phyloP scores from a whole-genome alignment of 2,329 filamentous ascomycete species.

The Rhexocercosporidium sp. region DNA sequence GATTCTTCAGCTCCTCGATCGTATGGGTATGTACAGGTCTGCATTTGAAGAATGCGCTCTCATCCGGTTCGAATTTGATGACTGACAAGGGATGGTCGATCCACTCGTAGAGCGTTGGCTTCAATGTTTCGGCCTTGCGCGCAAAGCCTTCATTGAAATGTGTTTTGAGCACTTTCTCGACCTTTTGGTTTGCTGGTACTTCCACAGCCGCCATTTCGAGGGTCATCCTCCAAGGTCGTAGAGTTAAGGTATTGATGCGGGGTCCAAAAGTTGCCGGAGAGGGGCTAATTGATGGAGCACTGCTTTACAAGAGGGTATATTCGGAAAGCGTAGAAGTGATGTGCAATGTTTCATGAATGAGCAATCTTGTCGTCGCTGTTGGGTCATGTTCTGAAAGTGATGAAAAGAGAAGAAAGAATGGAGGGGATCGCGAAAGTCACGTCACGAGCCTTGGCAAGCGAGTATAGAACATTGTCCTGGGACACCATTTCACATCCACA shows the following conservation, averaged over 20 bases:
- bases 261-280: not conserved
- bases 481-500: not conserved
- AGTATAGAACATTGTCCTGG: not conserved
- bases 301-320: not conserved
- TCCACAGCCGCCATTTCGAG: constrained; percentile 5
- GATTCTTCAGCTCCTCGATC: constrained; percentile 21
- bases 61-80: constrained; percentile 34
- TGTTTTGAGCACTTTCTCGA: constrained; percentile 23
- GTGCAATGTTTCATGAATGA: no score
- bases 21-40: constrained; percentile 27
- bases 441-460: not conserved
- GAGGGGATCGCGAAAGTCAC: not conserved
- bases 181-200: constrained; percentile 29
- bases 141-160: constrained; percentile 24
- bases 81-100: constrained; percentile 27
- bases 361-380: no score
- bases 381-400: no score
- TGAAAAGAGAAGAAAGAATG: not conserved
- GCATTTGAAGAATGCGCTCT: constrained; percentile 32
- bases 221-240: not conserved
- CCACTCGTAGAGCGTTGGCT: constrained; percentile 24
- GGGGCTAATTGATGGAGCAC: not conserved
- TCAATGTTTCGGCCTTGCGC: constrained; percentile 22
- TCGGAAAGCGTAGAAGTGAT: no score
- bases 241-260: not conserved